Evolutionary conservation across 306 rosid genomes (phyloP).

Genomic region (Arachis stenosperma): DNA sequence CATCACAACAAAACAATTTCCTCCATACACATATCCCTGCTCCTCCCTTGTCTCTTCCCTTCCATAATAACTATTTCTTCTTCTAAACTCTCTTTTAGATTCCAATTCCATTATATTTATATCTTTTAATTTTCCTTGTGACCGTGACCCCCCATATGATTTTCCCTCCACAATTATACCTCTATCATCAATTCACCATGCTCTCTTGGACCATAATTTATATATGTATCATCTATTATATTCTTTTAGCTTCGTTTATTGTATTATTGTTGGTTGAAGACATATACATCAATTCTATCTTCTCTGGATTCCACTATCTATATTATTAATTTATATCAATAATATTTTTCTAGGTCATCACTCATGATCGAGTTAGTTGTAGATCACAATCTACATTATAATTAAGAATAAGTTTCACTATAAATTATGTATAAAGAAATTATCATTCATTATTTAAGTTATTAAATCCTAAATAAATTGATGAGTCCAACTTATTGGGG

Average conservation of each 20-base stretch:
- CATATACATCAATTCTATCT: slow-evolving; percentile 9
- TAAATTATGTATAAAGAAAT: too few species aligned
- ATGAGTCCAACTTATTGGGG: neutral
- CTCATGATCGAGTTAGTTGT: too few species aligned
- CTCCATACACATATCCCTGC: slow-evolving; percentile 74
- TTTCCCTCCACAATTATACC: slow-evolving; percentile 27
- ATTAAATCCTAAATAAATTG: neutral
- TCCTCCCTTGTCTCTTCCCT: slow-evolving; percentile 72
- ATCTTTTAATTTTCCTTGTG: slow-evolving; percentile 31
- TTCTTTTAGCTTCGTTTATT: neutral
- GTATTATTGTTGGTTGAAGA: neutral
- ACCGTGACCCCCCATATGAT: neutral
- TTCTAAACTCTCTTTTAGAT: slow-evolving; percentile 46
- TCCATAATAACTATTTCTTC: slow-evolving; percentile 36
- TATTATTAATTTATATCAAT: too few species aligned
- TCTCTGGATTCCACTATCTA: neutral
- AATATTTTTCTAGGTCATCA: too few species aligned
- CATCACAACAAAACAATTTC: slow-evolving; percentile 86
- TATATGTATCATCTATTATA: slow-evolving; percentile 34
- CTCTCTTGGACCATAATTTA: slow-evolving; percentile 36
- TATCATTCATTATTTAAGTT: neutral
- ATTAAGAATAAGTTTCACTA: too few species aligned
- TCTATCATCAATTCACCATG: slow-evolving; percentile 7
- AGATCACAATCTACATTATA: too few species aligned
- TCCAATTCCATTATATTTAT: slow-evolving; percentile 46